Evolutionary conservation across 805 yeast genomes (phyloP), one percentile per base, ranked within the genome.

Genomic region (Saccharomycopsis amapae): DNA sequence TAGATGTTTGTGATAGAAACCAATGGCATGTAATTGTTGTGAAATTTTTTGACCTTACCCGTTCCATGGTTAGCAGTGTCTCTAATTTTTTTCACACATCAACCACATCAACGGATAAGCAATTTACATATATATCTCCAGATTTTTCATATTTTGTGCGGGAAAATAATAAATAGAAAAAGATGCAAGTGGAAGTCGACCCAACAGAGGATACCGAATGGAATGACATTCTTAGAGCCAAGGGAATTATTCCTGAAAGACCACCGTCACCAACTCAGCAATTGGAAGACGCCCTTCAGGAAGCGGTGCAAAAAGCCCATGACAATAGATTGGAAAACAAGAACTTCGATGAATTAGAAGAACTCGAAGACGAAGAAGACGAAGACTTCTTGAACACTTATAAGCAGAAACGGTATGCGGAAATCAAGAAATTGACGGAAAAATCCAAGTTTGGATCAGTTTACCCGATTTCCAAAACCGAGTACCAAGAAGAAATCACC

Each of bases 181-280:
- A 26, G 40, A 51, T 51, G 52, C 39, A 80, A 54, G 88, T 88
- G 40, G 86, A 88, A 63, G 96, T 89, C 45, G 89, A 93, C 64
- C 97, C 96, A 30, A 77, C 76, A 51, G 99, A 93, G 64, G 99
- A 93, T 62, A 93, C 98, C 0, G 98, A 93, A 63, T 93, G 99
- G 98, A 93, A 93, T 61, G 99, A 93, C 63, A 88, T 93, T 54
- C 71, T 93, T 38, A 71, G 99, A 53, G 75, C 77, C 2, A 85
- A 89, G 52, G 97, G 97, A 20, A 79, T 93, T 45, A 86, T 93
- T 41, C 98, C 98, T 1, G 88, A 85, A 58, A 80, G 83, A 56
- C 87, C 94, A 23, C 88, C 89, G 20, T 85, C 94, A 18, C 95
- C 96, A 7, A 79, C 95, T 0, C 85, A 75, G 36, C 83, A 86